Conservation (phyloP, 2,329 filamentous ascomycete species). For the Stagonosporopsis chrysanthemi region DNA sequence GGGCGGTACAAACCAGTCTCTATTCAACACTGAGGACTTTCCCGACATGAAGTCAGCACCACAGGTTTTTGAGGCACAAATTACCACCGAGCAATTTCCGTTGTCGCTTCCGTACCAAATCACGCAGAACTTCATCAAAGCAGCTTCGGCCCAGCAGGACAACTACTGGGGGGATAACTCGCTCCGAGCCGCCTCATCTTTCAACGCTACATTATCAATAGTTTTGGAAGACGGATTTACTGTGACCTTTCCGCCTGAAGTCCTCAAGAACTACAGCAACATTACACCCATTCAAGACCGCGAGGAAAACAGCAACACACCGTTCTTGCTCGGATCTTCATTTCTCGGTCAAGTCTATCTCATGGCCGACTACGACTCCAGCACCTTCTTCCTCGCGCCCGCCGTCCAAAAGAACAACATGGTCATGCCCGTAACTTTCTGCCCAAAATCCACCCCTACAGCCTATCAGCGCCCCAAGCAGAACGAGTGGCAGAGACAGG, state of each 20-base stretch:
- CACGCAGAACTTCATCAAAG: conserved; percentile 51
- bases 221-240: conserved; percentile 51
- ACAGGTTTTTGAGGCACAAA: conserved; percentile 49
- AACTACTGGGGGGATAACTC: conserved; percentile 50
- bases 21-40: conserved; percentile 44
- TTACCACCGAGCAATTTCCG: conserved; percentile 54
- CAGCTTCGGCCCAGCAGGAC: conserved; percentile 45
- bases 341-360: conserved; percentile 55
- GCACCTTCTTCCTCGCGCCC: conserved; percentile 52
- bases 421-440: conserved; percentile 53
- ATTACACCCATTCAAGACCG: conserved; percentile 48
- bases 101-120: conserved; percentile 52
- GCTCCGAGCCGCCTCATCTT: conserved; percentile 46
- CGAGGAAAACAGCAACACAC: conserved; percentile 34
- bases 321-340: conserved; percentile 51
- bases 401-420: conserved; percentile 50
- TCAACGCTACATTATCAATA: conserved; percentile 52
- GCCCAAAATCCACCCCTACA: conserved; percentile 47
- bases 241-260: conserved; percentile 50
- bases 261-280: conserved; percentile 50
- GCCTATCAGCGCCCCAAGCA: conserved; percentile 42
- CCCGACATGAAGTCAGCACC: conserved; percentile 42
- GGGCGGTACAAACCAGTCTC: conserved; percentile 43
- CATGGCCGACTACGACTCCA: conserved; percentile 53
- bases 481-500: conserved; percentile 42